A percentile compares a stretch with the other conserved stretches of the same genome.
Conservation (phyloP, 176 grass and related monocot species). For the Hordeum vulgare region DNA sequence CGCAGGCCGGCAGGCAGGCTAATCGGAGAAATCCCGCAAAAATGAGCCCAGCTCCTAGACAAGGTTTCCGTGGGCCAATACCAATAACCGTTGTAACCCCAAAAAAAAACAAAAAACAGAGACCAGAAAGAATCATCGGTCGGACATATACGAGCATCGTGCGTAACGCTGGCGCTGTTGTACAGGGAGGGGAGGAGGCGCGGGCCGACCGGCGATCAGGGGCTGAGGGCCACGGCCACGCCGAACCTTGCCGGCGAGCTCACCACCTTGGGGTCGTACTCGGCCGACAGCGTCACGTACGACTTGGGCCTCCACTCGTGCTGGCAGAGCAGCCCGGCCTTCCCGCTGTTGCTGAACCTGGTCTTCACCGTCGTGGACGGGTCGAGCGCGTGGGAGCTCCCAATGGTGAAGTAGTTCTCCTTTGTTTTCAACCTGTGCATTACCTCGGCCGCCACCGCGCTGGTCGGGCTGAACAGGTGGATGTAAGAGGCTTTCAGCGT, state of each 20-base stretch:
- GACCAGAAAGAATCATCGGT: constrained; percentile 1
- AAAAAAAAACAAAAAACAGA: neutral
- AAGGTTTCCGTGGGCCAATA: constrained; percentile 12
- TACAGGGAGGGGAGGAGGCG: neutral
- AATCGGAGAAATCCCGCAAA: constrained; percentile 26
- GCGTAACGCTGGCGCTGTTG: constrained; percentile 9
- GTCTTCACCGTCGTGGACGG: constrained; percentile 63
- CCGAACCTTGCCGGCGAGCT: constrained; percentile 61
- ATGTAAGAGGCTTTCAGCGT: constrained; percentile 78
- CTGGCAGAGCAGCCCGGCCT: constrained; percentile 59
- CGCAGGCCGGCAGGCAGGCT: neutral
- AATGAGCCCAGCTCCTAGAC: constrained; percentile 23
- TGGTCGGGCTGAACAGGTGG: constrained; percentile 57
- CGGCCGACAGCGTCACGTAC: constrained; percentile 53
- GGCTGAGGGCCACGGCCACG: constrained; percentile 58
- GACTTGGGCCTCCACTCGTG: constrained; percentile 88
- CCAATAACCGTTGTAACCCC: neutral
- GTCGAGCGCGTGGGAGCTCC: constrained; percentile 57
- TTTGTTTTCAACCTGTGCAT: constrained; percentile 67
- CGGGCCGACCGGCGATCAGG: constrained; percentile 18
- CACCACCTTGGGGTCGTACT: constrained; percentile 72
- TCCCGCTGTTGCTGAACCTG: constrained; percentile 56
- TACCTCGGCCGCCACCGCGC: constrained; percentile 63
- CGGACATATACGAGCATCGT: constrained; percentile 5
- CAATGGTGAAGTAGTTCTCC: constrained; percentile 70